Evolutionary conservation across 75 land plant genomes (phyloP).

Genomic region (Sequoia sempervirens): DNA sequence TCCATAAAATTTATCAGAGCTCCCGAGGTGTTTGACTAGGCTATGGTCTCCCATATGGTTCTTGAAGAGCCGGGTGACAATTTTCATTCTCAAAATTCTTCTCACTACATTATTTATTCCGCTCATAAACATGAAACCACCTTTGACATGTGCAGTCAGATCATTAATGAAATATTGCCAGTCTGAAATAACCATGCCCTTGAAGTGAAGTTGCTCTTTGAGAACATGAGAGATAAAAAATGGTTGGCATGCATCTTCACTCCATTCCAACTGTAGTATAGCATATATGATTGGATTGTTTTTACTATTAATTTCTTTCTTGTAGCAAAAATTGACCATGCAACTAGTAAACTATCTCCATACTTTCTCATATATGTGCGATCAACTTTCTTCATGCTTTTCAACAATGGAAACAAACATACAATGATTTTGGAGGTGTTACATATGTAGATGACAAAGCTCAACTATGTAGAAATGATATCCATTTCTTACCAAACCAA

Average conservation of each 20-base stretch:
- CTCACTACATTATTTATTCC: constrained; percentile 63
- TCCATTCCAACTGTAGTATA: constrained; percentile 80
- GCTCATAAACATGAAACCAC: constrained; percentile 33
- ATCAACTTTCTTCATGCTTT: too few species aligned
- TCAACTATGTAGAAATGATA: too few species aligned
- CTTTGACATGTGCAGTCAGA: constrained; percentile 26
- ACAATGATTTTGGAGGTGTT: too few species aligned
- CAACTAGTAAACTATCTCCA: too few species aligned
- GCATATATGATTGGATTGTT: too few species aligned
- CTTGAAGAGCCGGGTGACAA: constrained; percentile 56
- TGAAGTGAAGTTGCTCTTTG: constrained; percentile 48
- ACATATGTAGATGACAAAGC: too few species aligned
- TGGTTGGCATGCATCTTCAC: constrained; percentile 68
- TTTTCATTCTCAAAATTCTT: constrained; percentile 58
- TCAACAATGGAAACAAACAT: too few species aligned
- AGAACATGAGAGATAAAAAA: constrained; percentile 46
- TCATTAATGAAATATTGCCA: constrained; percentile 39
- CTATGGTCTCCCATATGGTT: constrained; percentile 36
- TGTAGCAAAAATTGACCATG: too few species aligned
- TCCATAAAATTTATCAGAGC: too few species aligned
- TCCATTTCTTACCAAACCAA: too few species aligned
- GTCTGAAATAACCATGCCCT: constrained; percentile 70
- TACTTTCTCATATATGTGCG: too few species aligned
- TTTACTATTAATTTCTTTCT: too few species aligned
- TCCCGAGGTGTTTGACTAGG: constrained; percentile 28